phyloP scores from a whole-genome alignment of 2,329 filamentous ascomycete genomes.

The Grosmannia huntii region DNA sequence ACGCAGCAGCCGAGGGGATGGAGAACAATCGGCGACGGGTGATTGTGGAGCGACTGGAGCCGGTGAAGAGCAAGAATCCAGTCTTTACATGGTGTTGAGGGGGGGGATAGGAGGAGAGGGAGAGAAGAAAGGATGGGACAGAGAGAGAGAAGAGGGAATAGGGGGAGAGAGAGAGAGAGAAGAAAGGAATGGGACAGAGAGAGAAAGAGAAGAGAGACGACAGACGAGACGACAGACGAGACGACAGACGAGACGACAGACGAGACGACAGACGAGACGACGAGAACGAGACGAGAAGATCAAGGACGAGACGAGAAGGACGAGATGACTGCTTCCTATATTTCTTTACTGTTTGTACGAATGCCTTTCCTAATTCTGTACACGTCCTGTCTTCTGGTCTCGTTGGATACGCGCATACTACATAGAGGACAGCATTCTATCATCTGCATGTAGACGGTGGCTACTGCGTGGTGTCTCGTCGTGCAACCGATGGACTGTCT shows the following conservation, averaged over 20 bases:
- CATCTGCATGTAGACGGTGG: too few relatives aligned
- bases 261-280: not conserved
- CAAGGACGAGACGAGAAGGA: too few relatives aligned
- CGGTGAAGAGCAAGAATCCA: constrained; percentile 88
- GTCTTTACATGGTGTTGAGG: constrained; percentile 92
- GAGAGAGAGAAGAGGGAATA: not conserved
- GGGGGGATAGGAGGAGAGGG: not conserved
- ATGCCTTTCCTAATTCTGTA: too few relatives aligned
- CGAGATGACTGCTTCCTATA: too few relatives aligned
- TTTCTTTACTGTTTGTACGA: too few relatives aligned
- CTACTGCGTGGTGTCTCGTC: too few relatives aligned
- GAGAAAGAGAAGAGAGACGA: not conserved
- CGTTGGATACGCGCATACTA: too few relatives aligned
- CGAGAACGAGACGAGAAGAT: not conserved
- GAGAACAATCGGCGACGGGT: constrained; percentile 86
- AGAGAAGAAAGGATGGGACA: not conserved
- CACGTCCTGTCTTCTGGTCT: too few relatives aligned
- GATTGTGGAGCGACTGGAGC: constrained; percentile 90
- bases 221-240: not conserved
- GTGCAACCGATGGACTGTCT: too few relatives aligned
- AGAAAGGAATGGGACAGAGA: not conserved
- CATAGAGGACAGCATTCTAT: too few relatives aligned
- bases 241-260: not conserved
- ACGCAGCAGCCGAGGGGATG: constrained; percentile 86
- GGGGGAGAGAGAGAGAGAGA: not conserved